Conservation (phyloP, 352 stramenopile genomes). For the Phytophthora litchii region DNA sequence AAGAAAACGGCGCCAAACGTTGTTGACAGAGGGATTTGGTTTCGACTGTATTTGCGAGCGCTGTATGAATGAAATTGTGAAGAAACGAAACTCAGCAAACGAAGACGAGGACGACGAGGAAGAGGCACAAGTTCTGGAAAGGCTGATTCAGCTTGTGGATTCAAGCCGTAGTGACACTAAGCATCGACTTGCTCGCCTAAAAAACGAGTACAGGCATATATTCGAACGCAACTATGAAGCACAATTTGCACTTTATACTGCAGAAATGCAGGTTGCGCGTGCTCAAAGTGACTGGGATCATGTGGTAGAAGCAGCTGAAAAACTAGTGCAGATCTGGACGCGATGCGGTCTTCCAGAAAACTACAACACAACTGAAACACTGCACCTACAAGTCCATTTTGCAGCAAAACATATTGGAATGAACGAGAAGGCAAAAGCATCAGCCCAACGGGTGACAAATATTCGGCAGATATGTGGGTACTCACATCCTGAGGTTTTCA, state of each 20-base stretch:
- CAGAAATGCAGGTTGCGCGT: slow-evolving; percentile 47
- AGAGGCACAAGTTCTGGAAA: slow-evolving; percentile 27
- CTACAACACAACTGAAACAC: slow-evolving; percentile 54
- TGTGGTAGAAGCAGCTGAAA: slow-evolving; percentile 38
- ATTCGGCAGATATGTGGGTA: slow-evolving; percentile 48
- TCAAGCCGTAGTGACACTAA: slow-evolving; percentile 5
- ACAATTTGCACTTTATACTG: slow-evolving; percentile 46
- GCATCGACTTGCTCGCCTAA: slow-evolving; percentile 19
- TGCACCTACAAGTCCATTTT: slow-evolving; percentile 53
- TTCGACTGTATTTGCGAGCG: slow-evolving; percentile 57
- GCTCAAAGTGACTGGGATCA: slow-evolving; percentile 28
- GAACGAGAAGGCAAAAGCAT: slow-evolving; percentile 12
- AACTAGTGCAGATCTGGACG: slow-evolving; percentile 45
- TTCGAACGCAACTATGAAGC: slow-evolving; percentile 38
- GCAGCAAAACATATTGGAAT: slow-evolving; percentile 42
- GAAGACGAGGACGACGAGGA: slow-evolving; percentile 13
- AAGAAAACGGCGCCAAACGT: slow-evolving; percentile 35
- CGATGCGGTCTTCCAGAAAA: slow-evolving; percentile 29
- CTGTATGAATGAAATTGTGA: slow-evolving; percentile 34
- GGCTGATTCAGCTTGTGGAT: slow-evolving; percentile 41
- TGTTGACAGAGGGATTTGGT: slow-evolving; percentile 50
- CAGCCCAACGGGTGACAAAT: slow-evolving; percentile 12
- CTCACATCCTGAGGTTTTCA: slow-evolving; percentile 15
- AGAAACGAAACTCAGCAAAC: neutral
- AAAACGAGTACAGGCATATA: slow-evolving; percentile 15